Evolutionary conservation across 2,329 filamentous ascomycete species (phyloP).

Genomic region (Metarhizium robertsii): DNA sequence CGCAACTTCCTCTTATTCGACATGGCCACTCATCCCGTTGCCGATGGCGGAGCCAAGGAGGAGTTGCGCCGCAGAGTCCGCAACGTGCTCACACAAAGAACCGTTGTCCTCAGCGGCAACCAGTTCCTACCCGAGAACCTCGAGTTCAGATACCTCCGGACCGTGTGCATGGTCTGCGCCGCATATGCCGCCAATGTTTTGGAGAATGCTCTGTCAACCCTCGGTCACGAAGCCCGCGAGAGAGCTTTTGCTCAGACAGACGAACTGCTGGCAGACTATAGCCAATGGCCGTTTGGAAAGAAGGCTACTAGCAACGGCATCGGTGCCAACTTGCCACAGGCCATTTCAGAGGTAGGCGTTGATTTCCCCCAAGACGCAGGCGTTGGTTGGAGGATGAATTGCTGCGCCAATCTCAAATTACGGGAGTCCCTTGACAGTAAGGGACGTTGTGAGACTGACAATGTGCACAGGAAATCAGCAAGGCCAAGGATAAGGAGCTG

Average conservation of each 20-base stretch:
- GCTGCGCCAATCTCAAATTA: not conserved
- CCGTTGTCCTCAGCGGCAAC: conserved; percentile 76
- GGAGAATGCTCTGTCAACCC: conserved; percentile 89
- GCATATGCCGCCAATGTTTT: conserved; percentile 97
- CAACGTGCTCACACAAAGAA: conserved; percentile 86
- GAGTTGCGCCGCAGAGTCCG: conserved; percentile 90
- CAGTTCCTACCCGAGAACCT: conserved; percentile 90
- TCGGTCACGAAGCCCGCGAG: conserved; percentile 90
- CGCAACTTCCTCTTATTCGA: conserved; percentile 99
- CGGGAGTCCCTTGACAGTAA: not conserved
- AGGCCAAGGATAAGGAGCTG: conserved; percentile 84
- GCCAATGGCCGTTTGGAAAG: conserved; percentile 91
- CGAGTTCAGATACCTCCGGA: conserved; percentile 88
- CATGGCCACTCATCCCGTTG: conserved; percentile 98
- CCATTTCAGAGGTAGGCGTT: conserved; percentile 59
- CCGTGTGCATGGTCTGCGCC: conserved; percentile 92
- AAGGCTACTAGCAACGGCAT: conserved; percentile 73
- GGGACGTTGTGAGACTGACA: not conserved
- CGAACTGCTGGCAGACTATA: conserved; percentile 90
- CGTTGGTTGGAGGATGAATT: no score
- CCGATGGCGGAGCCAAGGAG: conserved; percentile 93
- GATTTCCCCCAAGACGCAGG: not conserved
- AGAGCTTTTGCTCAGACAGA: conserved; percentile 95
- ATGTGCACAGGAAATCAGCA: conserved; percentile 58
- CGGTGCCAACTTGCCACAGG: conserved; percentile 83